Evolutionary conservation across 75 land plant species (phyloP).

Genomic region (Cunninghamia lanceolata): DNA sequence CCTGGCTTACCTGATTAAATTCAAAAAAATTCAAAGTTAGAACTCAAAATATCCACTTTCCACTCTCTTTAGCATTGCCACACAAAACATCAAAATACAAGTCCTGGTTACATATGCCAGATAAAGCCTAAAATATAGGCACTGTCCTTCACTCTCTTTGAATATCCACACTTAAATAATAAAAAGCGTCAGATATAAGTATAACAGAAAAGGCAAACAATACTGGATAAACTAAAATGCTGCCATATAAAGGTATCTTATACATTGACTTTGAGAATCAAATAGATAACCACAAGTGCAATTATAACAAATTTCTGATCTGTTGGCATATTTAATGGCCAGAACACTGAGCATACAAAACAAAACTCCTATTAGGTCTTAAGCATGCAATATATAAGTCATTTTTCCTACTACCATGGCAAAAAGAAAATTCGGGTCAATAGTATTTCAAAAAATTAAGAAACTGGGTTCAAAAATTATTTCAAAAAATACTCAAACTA

Average conservation of each 20-base stretch:
- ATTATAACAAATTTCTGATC: not conserved
- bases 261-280: not conserved
- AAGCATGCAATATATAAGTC: not conserved
- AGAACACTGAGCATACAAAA: not conserved
- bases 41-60: not conserved
- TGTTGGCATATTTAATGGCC: not conserved
- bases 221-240: not conserved
- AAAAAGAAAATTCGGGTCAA: not conserved
- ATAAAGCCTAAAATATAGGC: not conserved
- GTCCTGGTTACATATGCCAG: not conserved
- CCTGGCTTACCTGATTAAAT: slow-evolving; percentile 75
- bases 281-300: not conserved
- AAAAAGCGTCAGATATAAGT: not conserved
- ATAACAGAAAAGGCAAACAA: not conserved
- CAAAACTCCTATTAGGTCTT: not conserved
- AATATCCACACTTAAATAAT: not conserved
- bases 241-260: not conserved
- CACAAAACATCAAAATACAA: not conserved
- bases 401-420: not conserved
- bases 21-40: not conserved
- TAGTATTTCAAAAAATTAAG: not conserved
- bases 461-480: not conserved
- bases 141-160: not conserved
- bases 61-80: not conserved
- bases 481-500: not conserved